phyloP scores from a whole-genome alignment of 2,329 filamentous ascomycete species.

The Fusarium sp. region DNA sequence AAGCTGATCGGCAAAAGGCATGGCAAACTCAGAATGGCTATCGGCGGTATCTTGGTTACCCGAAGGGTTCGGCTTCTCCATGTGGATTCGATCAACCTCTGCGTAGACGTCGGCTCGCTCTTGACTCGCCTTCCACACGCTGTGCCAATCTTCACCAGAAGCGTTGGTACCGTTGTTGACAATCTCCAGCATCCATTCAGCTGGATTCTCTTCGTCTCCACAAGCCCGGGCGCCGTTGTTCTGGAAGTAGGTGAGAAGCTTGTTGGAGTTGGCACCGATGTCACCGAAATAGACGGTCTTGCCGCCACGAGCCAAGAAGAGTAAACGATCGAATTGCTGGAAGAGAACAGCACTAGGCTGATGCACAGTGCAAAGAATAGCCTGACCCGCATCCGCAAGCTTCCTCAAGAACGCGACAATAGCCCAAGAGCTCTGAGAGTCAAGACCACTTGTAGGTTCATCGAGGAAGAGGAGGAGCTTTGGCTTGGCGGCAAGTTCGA shows the following conservation, averaged over 20 bases:
- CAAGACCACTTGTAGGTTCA: neutral
- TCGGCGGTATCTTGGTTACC: neutral
- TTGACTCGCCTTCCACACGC: neutral
- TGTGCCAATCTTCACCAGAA: neutral
- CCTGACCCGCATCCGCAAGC: neutral
- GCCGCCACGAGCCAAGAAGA: constrained; percentile 47
- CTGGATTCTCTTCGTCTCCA: constrained; percentile 71
- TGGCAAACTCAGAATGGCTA: constrained; percentile 5
- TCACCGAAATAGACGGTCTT: constrained; percentile 71
- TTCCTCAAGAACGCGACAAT: neutral
- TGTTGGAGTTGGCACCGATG: constrained; percentile 65
- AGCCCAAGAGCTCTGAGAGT: neutral
- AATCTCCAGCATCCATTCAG: constrained; percentile 73
- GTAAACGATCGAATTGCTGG: constrained; percentile 58
- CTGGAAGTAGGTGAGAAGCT: constrained; percentile 69
- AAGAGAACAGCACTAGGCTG: neutral
- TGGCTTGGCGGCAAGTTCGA: neutral
- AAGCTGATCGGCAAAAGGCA: neutral
- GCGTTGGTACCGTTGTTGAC: constrained; percentile 15
- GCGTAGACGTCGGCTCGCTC: neutral
- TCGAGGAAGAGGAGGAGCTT: neutral
- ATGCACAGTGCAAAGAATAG: neutral
- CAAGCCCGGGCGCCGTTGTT: constrained; percentile 68
- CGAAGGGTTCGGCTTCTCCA: neutral
- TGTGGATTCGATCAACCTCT: neutral